phyloP scores from a whole-genome alignment of 306 rosid species.

The Cicer arietinum region DNA sequence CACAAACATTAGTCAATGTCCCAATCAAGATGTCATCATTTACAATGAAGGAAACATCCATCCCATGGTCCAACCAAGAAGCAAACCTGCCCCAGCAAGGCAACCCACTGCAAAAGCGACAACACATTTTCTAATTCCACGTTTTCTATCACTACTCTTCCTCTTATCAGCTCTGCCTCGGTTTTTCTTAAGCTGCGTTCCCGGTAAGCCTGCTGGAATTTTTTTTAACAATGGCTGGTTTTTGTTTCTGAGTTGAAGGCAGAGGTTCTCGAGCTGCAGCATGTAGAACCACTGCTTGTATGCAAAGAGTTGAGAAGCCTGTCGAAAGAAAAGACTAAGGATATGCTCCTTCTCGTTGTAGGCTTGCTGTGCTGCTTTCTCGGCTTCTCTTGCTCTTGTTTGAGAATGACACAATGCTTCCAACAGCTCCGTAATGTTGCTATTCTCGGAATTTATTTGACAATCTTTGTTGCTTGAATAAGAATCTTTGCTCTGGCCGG shows the following conservation, averaged over 20 bases:
- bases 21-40: conserved; percentile 27
- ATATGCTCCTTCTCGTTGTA: conserved; percentile 85
- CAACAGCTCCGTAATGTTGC: conserved; percentile 68
- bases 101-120: conserved; percentile 74
- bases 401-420: conserved; percentile 91
- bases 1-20: conserved; percentile 18
- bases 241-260: conserved; percentile 71
- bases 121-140: conserved; percentile 50
- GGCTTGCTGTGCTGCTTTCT: conserved; percentile 79
- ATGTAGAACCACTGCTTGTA: conserved; percentile 84
- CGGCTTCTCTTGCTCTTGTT: conserved; percentile 93
- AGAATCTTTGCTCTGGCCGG: conserved; percentile 53
- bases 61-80: conserved; percentile 95
- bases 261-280: conserved; percentile 83
- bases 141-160: conserved; percentile 45
- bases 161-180: conserved; percentile 48
- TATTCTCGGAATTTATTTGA: conserved; percentile 41
- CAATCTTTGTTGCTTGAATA: conserved; percentile 44
- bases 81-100: conserved; percentile 83
- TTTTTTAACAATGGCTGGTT: conserved; percentile 58
- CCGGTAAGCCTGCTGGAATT: conserved; percentile 54
- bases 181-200: conserved; percentile 55
- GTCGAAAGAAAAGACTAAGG: conserved; percentile 70
- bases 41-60: conserved; percentile 74
- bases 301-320: conserved; percentile 87